Evolutionary conservation across 2,329 filamentous ascomycete genomes (phyloP).

Genomic region (Chalara sp.): DNA sequence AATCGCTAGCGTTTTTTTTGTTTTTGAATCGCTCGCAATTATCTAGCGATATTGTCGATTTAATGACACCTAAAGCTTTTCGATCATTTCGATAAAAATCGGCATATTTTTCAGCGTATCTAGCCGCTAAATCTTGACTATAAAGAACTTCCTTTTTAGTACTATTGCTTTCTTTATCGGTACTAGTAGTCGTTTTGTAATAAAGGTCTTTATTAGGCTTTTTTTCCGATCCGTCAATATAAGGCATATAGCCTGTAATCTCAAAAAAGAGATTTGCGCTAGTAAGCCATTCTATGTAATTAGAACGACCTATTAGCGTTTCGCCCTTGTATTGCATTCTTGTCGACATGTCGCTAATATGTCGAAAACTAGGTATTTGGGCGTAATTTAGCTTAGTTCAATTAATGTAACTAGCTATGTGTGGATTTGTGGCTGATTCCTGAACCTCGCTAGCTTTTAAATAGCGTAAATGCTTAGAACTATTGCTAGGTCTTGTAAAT

Average conservation of each 20-base stretch:
- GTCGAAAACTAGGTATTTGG: too few relatives aligned
- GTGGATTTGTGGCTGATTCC: too few relatives aligned
- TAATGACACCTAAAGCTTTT: not conserved
- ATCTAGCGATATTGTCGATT: conserved; percentile 1
- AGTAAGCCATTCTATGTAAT: not conserved
- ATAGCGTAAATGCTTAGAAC: too few relatives aligned
- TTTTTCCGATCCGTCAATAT: not conserved
- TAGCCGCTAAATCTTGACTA: not conserved
- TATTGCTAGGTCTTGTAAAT: too few relatives aligned
- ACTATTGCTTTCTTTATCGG: too few relatives aligned
- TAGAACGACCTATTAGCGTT: not conserved
- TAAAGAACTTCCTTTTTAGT: not conserved
- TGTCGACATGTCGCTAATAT: too few relatives aligned
- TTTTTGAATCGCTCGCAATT: conserved; percentile 1
- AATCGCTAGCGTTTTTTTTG: not conserved
- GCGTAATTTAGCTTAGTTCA: too few relatives aligned
- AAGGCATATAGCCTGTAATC: not conserved
- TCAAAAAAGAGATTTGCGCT: not conserved
- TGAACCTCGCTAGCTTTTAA: too few relatives aligned
- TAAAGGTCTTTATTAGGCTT: not conserved
- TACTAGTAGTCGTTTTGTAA: not conserved
- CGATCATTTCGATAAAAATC: not conserved
- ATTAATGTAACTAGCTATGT: too few relatives aligned
- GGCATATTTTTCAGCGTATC: not conserved
- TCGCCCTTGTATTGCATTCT: not conserved